Base-by-base conservation (phyloP, 495 filamentous ascomycete species). In the Penicillium antarcticum region DNA sequence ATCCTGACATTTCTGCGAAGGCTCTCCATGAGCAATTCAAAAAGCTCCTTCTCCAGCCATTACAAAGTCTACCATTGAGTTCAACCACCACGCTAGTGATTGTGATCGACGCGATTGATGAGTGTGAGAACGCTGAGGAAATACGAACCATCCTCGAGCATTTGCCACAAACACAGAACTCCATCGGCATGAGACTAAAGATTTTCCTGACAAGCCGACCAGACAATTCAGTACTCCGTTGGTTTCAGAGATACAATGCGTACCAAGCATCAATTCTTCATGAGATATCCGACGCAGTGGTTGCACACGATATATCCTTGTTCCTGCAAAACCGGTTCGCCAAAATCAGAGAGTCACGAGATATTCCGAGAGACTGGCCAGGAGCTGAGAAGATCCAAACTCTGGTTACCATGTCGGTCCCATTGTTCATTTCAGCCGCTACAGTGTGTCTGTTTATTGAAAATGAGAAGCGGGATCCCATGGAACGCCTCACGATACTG, bases 61-160 rank as follows among this genome's bases (percentile, higher is more conserved):
- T 80, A 0, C 32, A 5, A 29, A 29, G 1, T 29, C 24, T 5
- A 5, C 24, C 24, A 9, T 21, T n/a, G 14, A 32, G 3, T 45
- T 56, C 4, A 26, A 38, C 4, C 40, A 43, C 26, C 9, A 42
- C 23, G 13, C 14, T 67, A 4, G 46, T 72, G 6, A 61, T 80
- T 17, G 67, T 80, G 10, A 58, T 82, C 24, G 76, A 82, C 52
- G 79, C 78, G 33, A 60, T 82, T 16, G 79, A 79, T 44, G 75
- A 80, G 46, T 81, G 77, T 44, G 73, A 71, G 0, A 12, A 48
- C 0, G 69, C 75, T 3, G 35, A 70, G 4, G 68, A 77, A 40
- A 55, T 75, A 0, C 46, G 36, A 52, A 37, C 24, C n/a, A 62
- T 81, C 11, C 57, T 82, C 19, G 44, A 51, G 19, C 46, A 78